Evolutionary conservation across 169 alveolate species (phyloP).

Genomic region (Eimeria zaria): DNA sequence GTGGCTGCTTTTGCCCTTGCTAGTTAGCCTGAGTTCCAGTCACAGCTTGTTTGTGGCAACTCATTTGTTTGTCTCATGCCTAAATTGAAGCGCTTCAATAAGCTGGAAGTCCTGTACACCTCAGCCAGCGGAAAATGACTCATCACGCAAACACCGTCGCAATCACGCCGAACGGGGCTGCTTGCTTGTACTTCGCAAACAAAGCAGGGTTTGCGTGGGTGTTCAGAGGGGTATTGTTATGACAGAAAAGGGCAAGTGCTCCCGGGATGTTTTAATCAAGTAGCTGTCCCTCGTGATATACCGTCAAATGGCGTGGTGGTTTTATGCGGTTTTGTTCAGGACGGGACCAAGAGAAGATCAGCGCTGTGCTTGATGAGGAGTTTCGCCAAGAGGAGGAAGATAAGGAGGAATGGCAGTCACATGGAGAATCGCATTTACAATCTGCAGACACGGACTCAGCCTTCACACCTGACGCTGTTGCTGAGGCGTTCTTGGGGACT

Average conservation of each 20-base stretch:
- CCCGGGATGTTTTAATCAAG: neutral
- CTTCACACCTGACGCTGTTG: conserved; percentile 21
- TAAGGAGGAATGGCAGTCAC: neutral
- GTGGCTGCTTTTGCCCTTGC: neutral
- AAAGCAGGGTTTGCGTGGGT: neutral
- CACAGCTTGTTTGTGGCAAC: neutral
- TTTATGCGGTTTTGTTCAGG: neutral
- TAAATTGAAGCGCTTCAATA: neutral
- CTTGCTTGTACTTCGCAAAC: neutral
- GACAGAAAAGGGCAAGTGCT: neutral
- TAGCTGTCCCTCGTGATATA: neutral
- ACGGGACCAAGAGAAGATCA: conserved; percentile 48
- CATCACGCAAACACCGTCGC: neutral
- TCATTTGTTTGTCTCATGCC: neutral
- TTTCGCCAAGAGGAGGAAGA: conserved; percentile 21
- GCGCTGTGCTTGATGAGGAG: conserved; percentile 61
- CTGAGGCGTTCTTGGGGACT: conserved; percentile 12
- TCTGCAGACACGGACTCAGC: conserved; percentile 8
- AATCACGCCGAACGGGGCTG: neutral
- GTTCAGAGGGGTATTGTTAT: neutral
- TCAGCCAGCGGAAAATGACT: neutral
- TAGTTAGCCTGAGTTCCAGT: neutral
- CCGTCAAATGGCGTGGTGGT: neutral
- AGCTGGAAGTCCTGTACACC: neutral
- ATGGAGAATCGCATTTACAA: neutral